Evolutionary conservation across 2,329 filamentous ascomycete genomes (phyloP).

Genomic region (Trichoderma pleuroti): DNA sequence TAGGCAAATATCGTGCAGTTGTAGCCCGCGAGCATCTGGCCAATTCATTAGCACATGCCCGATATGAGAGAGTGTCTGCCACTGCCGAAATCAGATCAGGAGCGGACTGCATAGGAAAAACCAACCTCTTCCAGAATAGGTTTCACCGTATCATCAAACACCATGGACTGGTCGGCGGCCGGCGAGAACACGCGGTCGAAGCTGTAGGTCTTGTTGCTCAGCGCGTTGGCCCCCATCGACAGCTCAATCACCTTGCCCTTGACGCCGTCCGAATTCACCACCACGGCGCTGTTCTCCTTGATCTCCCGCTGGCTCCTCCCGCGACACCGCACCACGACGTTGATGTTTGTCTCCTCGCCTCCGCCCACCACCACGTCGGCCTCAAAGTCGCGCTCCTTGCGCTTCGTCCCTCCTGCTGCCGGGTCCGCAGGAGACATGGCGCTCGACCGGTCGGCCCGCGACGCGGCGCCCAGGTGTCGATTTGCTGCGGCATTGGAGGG

Average conservation of each 20-base stretch:
- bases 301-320: conserved; percentile 91
- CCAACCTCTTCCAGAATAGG: conserved; percentile 88
- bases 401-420: conserved; percentile 64
- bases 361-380: conserved; percentile 44
- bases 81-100: too few relatives aligned
- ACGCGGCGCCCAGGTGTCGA: conserved; percentile 27
- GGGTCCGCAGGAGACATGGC: conserved; percentile 70
- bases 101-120: background rate
- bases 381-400: conserved; percentile 84
- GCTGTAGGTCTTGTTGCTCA: conserved; percentile 93
- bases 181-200: conserved; percentile 98
- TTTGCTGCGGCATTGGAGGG: conserved; percentile 23
- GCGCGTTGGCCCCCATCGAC: conserved; percentile 85
- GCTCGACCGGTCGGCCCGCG: conserved; percentile 31
- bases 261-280: conserved; percentile 82
- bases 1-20: conserved; percentile 99
- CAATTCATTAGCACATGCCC: conserved; percentile 9
- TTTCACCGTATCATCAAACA: conserved; percentile 92
- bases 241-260: conserved; percentile 81
- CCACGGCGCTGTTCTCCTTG: conserved; percentile 89
- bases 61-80: background rate
- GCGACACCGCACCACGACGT: conserved; percentile 91
- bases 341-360: conserved; percentile 89
- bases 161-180: conserved; percentile 86
- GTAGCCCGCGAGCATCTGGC: conserved; percentile 83